phyloP scores from a whole-genome alignment of 176 grass and related monocot species.

The Rhynchospora breviuscula region DNA sequence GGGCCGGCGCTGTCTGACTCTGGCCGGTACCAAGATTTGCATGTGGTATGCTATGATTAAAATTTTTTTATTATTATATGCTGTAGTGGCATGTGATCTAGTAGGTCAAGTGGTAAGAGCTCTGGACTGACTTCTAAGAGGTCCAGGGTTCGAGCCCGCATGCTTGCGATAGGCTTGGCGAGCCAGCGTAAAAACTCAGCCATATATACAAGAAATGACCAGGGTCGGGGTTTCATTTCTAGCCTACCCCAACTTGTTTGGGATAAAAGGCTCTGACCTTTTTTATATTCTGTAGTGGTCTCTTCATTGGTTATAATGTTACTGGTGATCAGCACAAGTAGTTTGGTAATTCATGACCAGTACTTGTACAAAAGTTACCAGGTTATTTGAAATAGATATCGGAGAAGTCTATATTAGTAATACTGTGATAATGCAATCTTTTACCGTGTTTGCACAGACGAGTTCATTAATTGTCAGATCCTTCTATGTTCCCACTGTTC shows the following conservation, averaged over 20 bases:
- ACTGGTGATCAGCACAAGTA: not conserved
- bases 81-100: too few relatives aligned
- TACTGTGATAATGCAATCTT: not conserved
- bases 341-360: not conserved
- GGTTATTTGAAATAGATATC: not conserved
- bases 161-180: too few relatives aligned
- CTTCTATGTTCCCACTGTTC: not conserved
- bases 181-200: too few relatives aligned
- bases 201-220: too few relatives aligned
- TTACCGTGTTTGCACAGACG: not conserved
- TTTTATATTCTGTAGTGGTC: not conserved
- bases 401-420: not conserved
- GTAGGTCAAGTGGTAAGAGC: too few relatives aligned
- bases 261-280: too few relatives aligned
- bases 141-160: too few relatives aligned
- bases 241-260: too few relatives aligned
- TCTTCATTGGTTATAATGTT: not conserved
- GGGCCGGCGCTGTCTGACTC: slow-evolving; percentile 50
- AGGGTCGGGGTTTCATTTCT: too few relatives aligned
- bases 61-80: slow-evolving; percentile 4
- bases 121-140: too few relatives aligned
- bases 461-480: not conserved
- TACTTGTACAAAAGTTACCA: not conserved
- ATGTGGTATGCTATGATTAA: slow-evolving; percentile 70
- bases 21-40: slow-evolving; percentile 65